Evolutionary conservation across 768 basidiomycete genomes (phyloP), one percentile per base, ranked within the genome.

Genomic region (Termitomyces heimii): DNA sequence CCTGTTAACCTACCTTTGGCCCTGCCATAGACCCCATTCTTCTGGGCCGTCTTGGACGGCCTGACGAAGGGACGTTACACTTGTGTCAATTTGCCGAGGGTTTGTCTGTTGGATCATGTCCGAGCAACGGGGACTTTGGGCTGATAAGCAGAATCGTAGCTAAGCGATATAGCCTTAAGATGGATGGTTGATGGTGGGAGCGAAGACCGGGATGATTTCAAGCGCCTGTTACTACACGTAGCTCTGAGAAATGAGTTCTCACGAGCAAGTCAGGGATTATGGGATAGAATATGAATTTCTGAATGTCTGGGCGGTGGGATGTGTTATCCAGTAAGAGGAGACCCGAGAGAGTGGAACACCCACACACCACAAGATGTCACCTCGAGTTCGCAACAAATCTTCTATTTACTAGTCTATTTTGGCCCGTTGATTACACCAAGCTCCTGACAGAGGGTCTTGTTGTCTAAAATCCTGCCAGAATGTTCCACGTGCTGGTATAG

Each of bases 21-120:
- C 84, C 47, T 70, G 66, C 87, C 88, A 90, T 24, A 82, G 77
- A 20, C 89, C 86, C 89, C 89, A 92, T 55, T 75, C 68, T 62
- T 88, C 82, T 56, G 79, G 79, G 58, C 70, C 69, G 53, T 81
- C 78, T 51, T 62, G 64, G 45, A 70, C 52, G 22, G 61, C 56
- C 44, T 72, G 76, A 57, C 70, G 72, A 55, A 63, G 59, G 28
- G 70, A 68, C 18, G 68, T 62, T 24, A 65, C 54, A 53, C 68
- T 62, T 14, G 70, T 63, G 52, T 66, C 71, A 34, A 73, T 67
- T 56, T 71, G 75, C 31, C 80, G 75, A 61, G 74, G 69, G 65
- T 79, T 83, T 60, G 77, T 76, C 66, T 83, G 82, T 67, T 88
- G 89, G 55, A 86, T 87, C 89, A 89, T 91, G 56, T 45, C 54